Conservation (phyloP, 1,284 basidiomycete species). For the Trametes versicolor region DNA sequence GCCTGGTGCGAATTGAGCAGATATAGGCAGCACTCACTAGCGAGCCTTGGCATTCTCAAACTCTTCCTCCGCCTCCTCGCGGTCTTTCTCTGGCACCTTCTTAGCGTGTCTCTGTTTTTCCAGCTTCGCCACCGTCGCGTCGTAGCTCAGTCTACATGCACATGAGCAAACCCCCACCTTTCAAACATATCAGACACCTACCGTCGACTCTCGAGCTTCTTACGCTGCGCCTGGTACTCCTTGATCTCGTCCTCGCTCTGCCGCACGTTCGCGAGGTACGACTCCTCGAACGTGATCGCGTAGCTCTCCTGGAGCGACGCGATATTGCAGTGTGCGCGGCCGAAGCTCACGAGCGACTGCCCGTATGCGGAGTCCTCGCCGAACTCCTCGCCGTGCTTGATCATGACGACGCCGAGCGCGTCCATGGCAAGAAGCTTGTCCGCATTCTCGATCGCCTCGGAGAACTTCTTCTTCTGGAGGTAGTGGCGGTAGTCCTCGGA, state of each 20-base stretch:
- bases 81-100: conserved; percentile 78
- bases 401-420: conserved; percentile 86
- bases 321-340: conserved; percentile 83
- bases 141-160: conserved; percentile 70
- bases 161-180: background rate
- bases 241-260: conserved; percentile 72
- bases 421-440: conserved; percentile 80
- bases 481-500: conserved; percentile 69
- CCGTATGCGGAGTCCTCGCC: conserved; percentile 78
- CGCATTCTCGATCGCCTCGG: conserved; percentile 62
- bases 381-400: conserved; percentile 84
- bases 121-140: conserved; percentile 73
- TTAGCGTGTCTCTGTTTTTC: conserved; percentile 74
- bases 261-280: conserved; percentile 73
- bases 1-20: background rate
- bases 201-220: conserved; percentile 87
- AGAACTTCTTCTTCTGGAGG: conserved; percentile 74
- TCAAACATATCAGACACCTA: conserved; percentile 40
- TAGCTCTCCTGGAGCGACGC: conserved; percentile 85
- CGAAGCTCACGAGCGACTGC: conserved; percentile 75
- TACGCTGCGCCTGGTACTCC: conserved; percentile 74
- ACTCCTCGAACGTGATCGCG: conserved; percentile 74
- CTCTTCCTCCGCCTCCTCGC: conserved; percentile 79
- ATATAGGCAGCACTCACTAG: conserved; percentile 65
- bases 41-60: conserved; percentile 71